A percentile compares a stretch with the other conserved stretches of the same genome.
These are phyloP conservation scores for Gracilariopsis chorda DNA, from an alignment of 23 red algal species.

Conservation along the genomic window DNA sequence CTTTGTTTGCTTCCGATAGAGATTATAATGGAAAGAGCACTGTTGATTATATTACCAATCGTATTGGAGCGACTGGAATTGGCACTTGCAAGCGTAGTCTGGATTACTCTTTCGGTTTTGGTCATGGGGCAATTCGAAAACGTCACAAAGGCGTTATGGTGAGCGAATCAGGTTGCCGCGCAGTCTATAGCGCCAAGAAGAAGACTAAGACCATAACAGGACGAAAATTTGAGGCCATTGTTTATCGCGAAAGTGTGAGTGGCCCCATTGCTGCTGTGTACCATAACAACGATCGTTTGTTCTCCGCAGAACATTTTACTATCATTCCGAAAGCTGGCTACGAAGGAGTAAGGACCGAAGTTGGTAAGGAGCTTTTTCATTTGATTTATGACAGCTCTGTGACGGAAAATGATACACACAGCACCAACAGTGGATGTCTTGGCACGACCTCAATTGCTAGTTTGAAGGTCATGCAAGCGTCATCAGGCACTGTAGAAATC, in stretches of 20 bases:
- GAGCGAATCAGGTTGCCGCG: background rate
- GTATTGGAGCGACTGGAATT: background rate
- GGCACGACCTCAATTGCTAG: background rate
- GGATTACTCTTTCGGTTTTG: conserved; percentile 6
- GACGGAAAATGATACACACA: background rate
- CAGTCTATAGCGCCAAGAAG: background rate
- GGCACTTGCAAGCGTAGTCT: background rate
- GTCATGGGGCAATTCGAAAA: background rate
- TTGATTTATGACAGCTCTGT: background rate
- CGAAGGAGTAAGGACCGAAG: background rate
- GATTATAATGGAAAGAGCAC: conserved; percentile 9
- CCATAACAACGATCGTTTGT: background rate
- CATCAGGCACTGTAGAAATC: background rate
- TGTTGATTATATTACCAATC: background rate
- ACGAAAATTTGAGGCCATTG: background rate
- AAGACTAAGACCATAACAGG: background rate
- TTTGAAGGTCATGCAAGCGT: background rate
- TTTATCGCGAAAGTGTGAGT: conserved; percentile 30
- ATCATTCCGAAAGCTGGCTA: background rate
- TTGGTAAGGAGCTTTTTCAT: background rate
- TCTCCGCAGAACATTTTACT: background rate
- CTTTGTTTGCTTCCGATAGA: background rate
- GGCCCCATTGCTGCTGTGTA: conserved; percentile 7
- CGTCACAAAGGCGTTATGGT: background rate
- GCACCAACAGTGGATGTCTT: background rate